phyloP scores from a whole-genome alignment of 257 asterid species.

The Solanum lycopersicoides region DNA sequence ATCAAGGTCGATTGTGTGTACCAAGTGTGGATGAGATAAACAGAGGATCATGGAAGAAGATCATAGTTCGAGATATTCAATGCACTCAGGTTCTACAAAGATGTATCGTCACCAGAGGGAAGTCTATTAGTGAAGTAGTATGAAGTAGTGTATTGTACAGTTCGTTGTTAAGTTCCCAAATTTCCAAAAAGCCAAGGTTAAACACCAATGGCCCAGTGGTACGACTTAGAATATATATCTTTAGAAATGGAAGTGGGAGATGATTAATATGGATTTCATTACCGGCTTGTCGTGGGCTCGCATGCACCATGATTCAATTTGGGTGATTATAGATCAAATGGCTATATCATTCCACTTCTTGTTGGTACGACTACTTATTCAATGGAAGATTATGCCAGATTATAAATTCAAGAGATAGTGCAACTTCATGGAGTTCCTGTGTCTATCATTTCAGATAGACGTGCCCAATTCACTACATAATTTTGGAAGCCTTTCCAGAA shows the following conservation, averaged over 20 bases:
- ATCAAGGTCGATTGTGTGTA: too few species aligned
- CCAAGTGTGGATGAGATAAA: too few species aligned
- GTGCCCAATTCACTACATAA: not conserved
- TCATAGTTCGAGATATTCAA: too few species aligned
- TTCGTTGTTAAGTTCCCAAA: not conserved
- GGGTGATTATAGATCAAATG: not conserved
- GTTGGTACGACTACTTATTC: not conserved
- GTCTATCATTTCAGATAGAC: not conserved
- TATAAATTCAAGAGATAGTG: too few species aligned
- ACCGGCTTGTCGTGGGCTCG: not conserved
- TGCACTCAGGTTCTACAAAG: not conserved
- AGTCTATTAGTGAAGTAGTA: not conserved
- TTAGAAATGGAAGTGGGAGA: not conserved
- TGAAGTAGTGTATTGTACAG: not conserved
- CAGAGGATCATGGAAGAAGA: too few species aligned
- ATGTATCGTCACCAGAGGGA: not conserved
- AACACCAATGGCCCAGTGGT: not conserved
- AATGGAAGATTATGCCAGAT: too few species aligned
- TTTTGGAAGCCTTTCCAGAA: not conserved
- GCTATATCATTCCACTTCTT: not conserved
- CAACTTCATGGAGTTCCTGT: too few species aligned
- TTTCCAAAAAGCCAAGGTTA: not conserved
- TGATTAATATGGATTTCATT: not conserved
- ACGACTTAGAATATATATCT: too few species aligned
- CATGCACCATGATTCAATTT: too few species aligned